Evolutionary conservation across 495 filamentous ascomycete genomes (phyloP), one percentile per base, ranked within the genome.

Genomic region (Penicillium argentinense): DNA sequence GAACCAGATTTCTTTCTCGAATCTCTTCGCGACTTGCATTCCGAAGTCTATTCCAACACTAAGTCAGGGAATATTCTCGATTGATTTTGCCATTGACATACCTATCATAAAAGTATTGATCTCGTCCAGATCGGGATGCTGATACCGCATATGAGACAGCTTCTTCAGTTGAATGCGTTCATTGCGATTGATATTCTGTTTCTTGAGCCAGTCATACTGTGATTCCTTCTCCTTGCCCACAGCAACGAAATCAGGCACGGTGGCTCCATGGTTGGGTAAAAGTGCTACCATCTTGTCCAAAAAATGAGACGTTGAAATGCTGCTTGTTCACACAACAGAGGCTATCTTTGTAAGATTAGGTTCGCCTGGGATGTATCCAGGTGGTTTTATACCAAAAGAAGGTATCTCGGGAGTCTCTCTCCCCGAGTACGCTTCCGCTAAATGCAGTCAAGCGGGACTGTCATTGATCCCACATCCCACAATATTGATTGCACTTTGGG

Each of bases 1-100:
- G 61, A 71, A 83, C 67, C 76, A 84, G 9, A 79, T 74, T 41
- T 72, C 73, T 39, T 74, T 62, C 17, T 73, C 69, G 2, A 72
- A 55, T 34, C 60, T 59, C 32, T 71, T 69, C 3, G 61, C 60
- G 25, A 75, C 65, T 11, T 54, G 54, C 57, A 85, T 77, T 45
- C 82, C 81, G 59, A 85, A 85, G 62, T 83, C 80, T 63, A 12
- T 1, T 27, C 2, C 45, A 29, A 34, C 29, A 14, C 2, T 16
- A 27, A 2, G n/a, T 14, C n/a, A n/a, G n/a, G n/a, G n/a, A n/a
- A n/a, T n/a, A n/a, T n/a, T n/a, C n/a, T n/a, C n/a, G n/a, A n/a
- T n/a, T n/a, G n/a, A n/a, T n/a, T n/a, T n/a, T n/a, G n/a, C n/a
- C 5, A 25, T 12, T 4, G 8, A 3, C 11, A 18, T 33, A 51